Evolutionary conservation across 306 rosid genomes (phyloP), one percentile per base, ranked within the genome.

Genomic region (Castanea sativa): DNA sequence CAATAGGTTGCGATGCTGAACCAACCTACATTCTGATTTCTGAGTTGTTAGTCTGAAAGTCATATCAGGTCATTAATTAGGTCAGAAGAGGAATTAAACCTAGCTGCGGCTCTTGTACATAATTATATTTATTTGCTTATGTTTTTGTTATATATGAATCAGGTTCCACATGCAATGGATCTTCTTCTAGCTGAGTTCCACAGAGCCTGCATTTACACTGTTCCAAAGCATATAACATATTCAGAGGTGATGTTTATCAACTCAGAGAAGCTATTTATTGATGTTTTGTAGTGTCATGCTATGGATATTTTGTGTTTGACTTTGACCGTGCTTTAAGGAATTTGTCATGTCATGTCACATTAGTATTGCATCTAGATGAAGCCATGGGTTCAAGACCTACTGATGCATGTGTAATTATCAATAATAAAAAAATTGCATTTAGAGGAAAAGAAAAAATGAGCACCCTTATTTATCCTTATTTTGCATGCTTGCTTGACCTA

Each of bases 121-220:
- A 59, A 68, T 35, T n/a, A 49, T 11, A 58, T 79, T 45, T 25
- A 82, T 71, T 72, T 77, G 78, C 74, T 29, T 76, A 64, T 30
- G 35, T 56, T 58, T 79, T 71, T 45, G 68, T 74, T 14, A 51
- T 81, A 60, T 83, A 67, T 80, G 77, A 79, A 65, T 77, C 84
- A 94, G 99, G 89, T 89, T 78, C 97, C 97, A 33, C 76, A 77
- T 64, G 89, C 78, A 55, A 85, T 90, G 97, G 96, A 90, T 90
- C 30, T 94, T 80, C 76, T 94, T 83, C 91, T 94, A 4, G 99
- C 97, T 14, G 99, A 94, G 91, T 85, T 94, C 64, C 92, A 94
- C 74, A 81, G 49, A 85, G 97, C 89, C 81, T 94, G 97, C 81
- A 85, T 86, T 43, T 94, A 92, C 89, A 88, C 97, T 45, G 94